Evolutionary conservation across 179 eudicot species (phyloP).

Genomic region (Vitellaria paradoxa): DNA sequence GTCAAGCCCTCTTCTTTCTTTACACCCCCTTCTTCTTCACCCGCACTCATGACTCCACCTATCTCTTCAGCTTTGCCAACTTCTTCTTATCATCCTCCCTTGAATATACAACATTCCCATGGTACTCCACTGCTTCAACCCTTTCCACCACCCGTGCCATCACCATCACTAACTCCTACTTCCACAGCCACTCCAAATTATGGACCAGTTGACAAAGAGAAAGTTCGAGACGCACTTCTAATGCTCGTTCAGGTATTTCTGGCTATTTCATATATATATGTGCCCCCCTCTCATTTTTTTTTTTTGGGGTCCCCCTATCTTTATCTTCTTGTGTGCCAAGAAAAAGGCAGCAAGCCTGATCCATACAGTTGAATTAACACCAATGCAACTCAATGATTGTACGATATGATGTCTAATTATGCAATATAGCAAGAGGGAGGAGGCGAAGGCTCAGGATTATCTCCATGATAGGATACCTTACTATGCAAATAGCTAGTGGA

Average conservation of each 20-base stretch:
- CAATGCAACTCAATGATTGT: no score
- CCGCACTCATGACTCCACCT: conserved; percentile 39
- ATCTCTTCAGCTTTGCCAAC: conserved; percentile 43
- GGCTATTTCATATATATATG: not conserved
- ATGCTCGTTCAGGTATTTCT: conserved; percentile 72
- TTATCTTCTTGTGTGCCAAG: not conserved
- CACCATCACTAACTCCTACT: conserved; percentile 63
- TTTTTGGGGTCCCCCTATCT: not conserved
- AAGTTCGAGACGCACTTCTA: conserved; percentile 78
- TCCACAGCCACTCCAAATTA: conserved; percentile 32
- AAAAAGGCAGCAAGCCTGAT: no score
- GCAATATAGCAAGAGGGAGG: no score
- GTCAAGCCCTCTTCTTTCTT: conserved; percentile 70
- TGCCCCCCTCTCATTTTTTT: not conserved
- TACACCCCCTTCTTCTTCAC: conserved; percentile 44
- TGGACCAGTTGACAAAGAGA: conserved; percentile 61
- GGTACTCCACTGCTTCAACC: conserved; percentile 91
- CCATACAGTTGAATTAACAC: no score
- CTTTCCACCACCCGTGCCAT: conserved; percentile 90
- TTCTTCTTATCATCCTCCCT: conserved; percentile 52
- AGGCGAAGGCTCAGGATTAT: no score
- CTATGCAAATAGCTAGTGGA: no score
- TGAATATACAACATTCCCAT: conserved; percentile 55
- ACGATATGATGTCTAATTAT: no score
- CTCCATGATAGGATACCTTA: no score